Base-by-base conservation (phyloP, 2,329 filamentous ascomycete genomes). In the Pseudogymnoascus sp. region DNA sequence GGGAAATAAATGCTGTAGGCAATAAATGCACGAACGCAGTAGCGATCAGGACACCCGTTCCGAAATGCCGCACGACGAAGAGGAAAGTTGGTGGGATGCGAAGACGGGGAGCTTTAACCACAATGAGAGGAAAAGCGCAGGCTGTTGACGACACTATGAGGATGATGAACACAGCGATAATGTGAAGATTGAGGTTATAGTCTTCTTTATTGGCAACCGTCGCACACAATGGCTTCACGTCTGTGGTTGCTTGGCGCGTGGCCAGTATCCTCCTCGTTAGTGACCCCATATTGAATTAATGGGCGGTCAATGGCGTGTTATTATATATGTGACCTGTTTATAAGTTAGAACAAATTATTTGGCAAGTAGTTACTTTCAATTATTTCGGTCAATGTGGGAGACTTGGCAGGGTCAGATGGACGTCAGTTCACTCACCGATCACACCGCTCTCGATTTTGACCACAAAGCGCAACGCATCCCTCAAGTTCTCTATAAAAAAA, bases 1-100 rank as follows among this genome's bases (percentile, higher is more conserved):
- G 77, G 40, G 85, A 87, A 63, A 79, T 73, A 68, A 89, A 89
- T 0, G 87, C 86, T 27, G 83, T 89, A 61, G 84, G 86, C 3
- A 88, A 5, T 60, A 68, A 35, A 63, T 93, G 89, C 35, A 92
- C 88, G 70, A 93, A 93, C 61, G 89, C 89, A 1, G 89, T 93
- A 12, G 89, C 89, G 64, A 92, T 86, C 21, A 93, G 78, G 21
- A 93, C 89, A 66, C 89, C 89, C 1, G 89, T 93, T 70, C 89
- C 87, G 66, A 90, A 87, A 74, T 90, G 87, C 66, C 88, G 84
- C 69, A 85, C 86, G 65, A 86, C 77, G 72, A 88, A 87, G 65
- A 88, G 80, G 68, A 88, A 79, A 21, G 74, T 79, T 65, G 79
- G 80, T 60, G 86, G 85, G 61, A 82, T 81, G 15, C 60, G 60